Base-by-base conservation (phyloP, 108 stramenopile species). In the Epithemia pelagica region DNA sequence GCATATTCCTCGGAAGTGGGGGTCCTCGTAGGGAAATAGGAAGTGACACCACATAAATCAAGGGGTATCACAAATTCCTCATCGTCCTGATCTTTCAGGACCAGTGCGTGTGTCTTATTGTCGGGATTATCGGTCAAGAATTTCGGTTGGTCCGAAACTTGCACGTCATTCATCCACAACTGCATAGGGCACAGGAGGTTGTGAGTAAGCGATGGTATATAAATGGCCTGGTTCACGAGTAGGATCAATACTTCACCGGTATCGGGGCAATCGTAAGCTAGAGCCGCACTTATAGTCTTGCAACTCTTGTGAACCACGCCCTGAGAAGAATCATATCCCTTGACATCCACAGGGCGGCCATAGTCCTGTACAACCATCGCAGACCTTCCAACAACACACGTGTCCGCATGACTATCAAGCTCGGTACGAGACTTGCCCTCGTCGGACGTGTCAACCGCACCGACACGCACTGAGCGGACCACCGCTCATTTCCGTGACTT, bases 321-420 rank as follows among this genome's bases (percentile, higher is more conserved):
- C 37, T 46, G 37, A 15, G 10, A 5, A 5, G 5, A 15, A 15
- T 46, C 37, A 46, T 46, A 46, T 15, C 37, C 37, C 37, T 10
- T 46, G 5, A 15, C 15, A 46, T 46, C 15, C 10, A 46, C 37
- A 5, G 37, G 37, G 10, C 37, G 37, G 5, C 37, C 37, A 46
- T 10, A 46, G 37, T 46, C 37, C 15, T 46, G n/a, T 1, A 78
- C 10, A 37, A 78, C 23, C 18, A 5, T 10, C 15, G 37, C 37
- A 46, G 5, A 15, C 15, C 37, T 46, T 20, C 78, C 78, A 25
- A 61, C 51, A 27, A 73, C 68, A 2, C 30, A 27, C 72, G 70
- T 78, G 61, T 78, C 65, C 7, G 78, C 78, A 58, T 78, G 78
- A 0, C 73, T 74, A 28, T 78, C 78, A 1, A 78, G 37, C n/a